Evolutionary conservation across 768 basidiomycete species (phyloP), one percentile per base, ranked within the genome.

Genomic region (Termitomyces sp.): DNA sequence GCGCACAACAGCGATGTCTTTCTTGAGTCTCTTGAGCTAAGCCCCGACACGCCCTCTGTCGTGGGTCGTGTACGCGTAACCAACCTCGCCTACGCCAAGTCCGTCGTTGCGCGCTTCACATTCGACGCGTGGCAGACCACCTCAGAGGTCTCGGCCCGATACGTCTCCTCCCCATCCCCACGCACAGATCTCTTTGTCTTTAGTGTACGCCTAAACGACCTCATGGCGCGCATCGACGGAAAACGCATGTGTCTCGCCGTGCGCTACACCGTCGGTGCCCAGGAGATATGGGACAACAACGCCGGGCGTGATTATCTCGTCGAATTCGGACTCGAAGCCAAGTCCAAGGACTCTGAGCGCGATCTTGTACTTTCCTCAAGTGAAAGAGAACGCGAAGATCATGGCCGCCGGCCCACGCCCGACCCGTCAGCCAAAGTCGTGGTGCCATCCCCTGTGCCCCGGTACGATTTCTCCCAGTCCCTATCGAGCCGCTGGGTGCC

Each of bases 81-180:
- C 64, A 98, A 98, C 68, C 67, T 98, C 49, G 84, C 92, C 7
- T 98, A 85, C 72, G 78, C 88, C 64, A 98, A 98, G 73, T 82
- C 83, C 77, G 79, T 98, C 52, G 88, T 85, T 8, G 83, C 94
- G 25, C 84, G 96, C 28, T 98, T 97, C 71, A 98, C 96, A 1
- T 81, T 95, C 63, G 96, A 98, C 68, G 79, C 77, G 62, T 98
- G 96, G 96, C 92, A 94, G 70, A 99, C 96, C 46, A 95, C 92
- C 57, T 90, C 88, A 69, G 96, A 98, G 70, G 91, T 97, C 56
- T 82, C 86, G 0, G 95, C 86, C 25, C 83, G 81, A 49, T 88
- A 91, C 68, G 70, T 73, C 19, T 73, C 76, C 51, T 72, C 77
- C 4, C 59, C 82, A 17, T 78, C 81, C 55, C 67, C 76, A 35